A percentile compares a stretch with the other conserved stretches of the same genome.
Conservation (phyloP, 352 stramenopile species). For the Pythium diclinum region DNA sequence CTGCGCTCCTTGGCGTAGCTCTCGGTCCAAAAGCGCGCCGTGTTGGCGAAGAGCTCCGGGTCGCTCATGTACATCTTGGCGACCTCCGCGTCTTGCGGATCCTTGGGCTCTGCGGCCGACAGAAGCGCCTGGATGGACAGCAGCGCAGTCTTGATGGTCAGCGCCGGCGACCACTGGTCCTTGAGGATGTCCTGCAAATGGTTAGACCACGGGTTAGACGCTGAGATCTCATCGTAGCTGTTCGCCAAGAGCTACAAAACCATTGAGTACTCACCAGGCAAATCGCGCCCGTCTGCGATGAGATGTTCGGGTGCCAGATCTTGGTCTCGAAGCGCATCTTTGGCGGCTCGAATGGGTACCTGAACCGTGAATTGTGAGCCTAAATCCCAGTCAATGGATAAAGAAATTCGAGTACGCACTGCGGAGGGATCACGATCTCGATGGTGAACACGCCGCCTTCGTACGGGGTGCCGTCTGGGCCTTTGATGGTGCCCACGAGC, state of each 20-base stretch:
- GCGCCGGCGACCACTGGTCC: conserved; percentile 94
- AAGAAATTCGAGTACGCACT: conserved; percentile 48
- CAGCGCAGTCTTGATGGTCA: conserved; percentile 97
- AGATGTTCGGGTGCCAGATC: conserved; percentile 98
- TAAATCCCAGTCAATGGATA: neutral
- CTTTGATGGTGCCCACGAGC: conserved; percentile 56
- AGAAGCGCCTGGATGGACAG: conserved; percentile 95
- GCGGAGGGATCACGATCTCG: conserved; percentile 93
- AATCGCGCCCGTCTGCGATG: conserved; percentile 95
- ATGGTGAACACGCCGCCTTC: conserved; percentile 88
- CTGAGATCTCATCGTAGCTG: neutral
- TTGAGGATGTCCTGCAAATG: conserved; percentile 93
- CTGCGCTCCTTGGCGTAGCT: conserved; percentile 88
- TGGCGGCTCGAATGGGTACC: conserved; percentile 94
- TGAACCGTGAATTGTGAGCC: conserved; percentile 11
- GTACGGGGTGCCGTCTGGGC: conserved; percentile 83
- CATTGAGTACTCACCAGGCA: conserved; percentile 69
- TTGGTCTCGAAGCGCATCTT: conserved; percentile 94
- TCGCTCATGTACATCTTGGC: conserved; percentile 96
- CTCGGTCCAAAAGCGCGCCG: conserved; percentile 95
- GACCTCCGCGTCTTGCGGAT: conserved; percentile 94
- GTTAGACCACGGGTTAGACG: neutral
- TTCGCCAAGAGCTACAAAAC: neutral
- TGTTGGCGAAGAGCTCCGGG: conserved; percentile 90
- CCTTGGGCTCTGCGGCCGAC: conserved; percentile 90